These are phyloP conservation scores for Sistotremastrum niveocremeum DNA, from an alignment of 768 basidiomycete genomes.

Conservation along the genomic window DNA sequence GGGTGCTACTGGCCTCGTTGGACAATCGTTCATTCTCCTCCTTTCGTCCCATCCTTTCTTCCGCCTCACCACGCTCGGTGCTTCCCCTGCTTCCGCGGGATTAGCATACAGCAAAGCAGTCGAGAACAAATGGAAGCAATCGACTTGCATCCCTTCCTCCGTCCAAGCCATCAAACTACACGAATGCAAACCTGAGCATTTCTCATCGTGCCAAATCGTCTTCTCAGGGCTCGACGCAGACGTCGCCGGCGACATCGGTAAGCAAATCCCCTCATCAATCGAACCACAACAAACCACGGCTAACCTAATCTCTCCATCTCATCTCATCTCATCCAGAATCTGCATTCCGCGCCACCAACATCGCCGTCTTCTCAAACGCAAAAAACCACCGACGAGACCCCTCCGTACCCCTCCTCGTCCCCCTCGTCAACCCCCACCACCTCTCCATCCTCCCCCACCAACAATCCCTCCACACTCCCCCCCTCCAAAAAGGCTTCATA, in stretches of 20 bases:
- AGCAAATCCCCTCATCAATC: slow-evolving; percentile 11
- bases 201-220: slow-evolving; percentile 69
- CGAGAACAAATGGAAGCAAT: slow-evolving; percentile 69
- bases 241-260: slow-evolving; percentile 91
- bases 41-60: slow-evolving; percentile 88
- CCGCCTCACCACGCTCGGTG: slow-evolving; percentile 72
- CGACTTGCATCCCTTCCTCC: slow-evolving; percentile 50
- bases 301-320: background rate
- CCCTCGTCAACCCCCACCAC: slow-evolving; percentile 85
- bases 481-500: slow-evolving; percentile 77
- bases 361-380: slow-evolving; percentile 93
- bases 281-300: background rate
- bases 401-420: slow-evolving; percentile 87
- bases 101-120: slow-evolving; percentile 61
- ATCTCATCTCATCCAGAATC: slow-evolving; percentile 41
- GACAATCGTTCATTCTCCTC: slow-evolving; percentile 87
- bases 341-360: slow-evolving; percentile 74
- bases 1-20: slow-evolving; percentile 89
- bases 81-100: slow-evolving; percentile 77
- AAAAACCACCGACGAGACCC: slow-evolving; percentile 93
- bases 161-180: slow-evolving; percentile 55
- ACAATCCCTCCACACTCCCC: slow-evolving; percentile 49
- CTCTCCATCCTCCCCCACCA: slow-evolving; percentile 78
- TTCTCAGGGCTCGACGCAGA: slow-evolving; percentile 96
- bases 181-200: slow-evolving; percentile 67